phyloP scores from a whole-genome alignment of 2,329 filamentous ascomycete species.

The Macrophomina phaseolina region DNA sequence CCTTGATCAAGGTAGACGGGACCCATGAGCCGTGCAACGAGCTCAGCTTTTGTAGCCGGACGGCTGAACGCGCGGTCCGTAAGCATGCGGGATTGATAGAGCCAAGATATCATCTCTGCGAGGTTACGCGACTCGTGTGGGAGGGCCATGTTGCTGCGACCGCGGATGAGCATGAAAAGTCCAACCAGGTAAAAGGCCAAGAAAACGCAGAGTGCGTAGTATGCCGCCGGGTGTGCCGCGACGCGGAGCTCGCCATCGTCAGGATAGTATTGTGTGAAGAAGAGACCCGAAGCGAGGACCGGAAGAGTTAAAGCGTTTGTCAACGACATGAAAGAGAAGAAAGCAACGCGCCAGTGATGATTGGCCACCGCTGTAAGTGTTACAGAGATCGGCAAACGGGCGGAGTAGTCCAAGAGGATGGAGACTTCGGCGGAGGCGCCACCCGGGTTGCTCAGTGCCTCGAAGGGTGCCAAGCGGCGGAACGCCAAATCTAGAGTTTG shows the following conservation, averaged over 20 bases:
- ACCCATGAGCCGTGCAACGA: conserved; percentile 71
- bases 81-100: conserved; percentile 74
- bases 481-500: conserved; percentile 70
- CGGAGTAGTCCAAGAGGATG: conserved; percentile 73
- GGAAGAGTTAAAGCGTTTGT: conserved; percentile 66
- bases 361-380: conserved; percentile 64
- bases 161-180: conserved; percentile 63
- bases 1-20: conserved; percentile 55
- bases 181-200: conserved; percentile 72
- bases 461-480: conserved; percentile 73
- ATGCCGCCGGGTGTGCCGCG: conserved; percentile 74
- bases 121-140: conserved; percentile 76
- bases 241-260: conserved; percentile 50
- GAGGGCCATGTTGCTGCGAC: conserved; percentile 66
- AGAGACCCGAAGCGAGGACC: conserved; percentile 71
- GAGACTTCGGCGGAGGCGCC: conserved; percentile 68
- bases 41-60: conserved; percentile 68
- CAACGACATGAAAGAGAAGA: conserved; percentile 64
- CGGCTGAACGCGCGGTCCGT: conserved; percentile 75
- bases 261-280: conserved; percentile 72
- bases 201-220: conserved; percentile 74
- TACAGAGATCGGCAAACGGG: conserved; percentile 66
- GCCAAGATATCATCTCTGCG: conserved; percentile 78
- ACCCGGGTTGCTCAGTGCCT: conserved; percentile 62
- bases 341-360: conserved; percentile 69